phyloP scores from a whole-genome alignment of 2,329 filamentous ascomycete genomes.

The Capronia epimyces region DNA sequence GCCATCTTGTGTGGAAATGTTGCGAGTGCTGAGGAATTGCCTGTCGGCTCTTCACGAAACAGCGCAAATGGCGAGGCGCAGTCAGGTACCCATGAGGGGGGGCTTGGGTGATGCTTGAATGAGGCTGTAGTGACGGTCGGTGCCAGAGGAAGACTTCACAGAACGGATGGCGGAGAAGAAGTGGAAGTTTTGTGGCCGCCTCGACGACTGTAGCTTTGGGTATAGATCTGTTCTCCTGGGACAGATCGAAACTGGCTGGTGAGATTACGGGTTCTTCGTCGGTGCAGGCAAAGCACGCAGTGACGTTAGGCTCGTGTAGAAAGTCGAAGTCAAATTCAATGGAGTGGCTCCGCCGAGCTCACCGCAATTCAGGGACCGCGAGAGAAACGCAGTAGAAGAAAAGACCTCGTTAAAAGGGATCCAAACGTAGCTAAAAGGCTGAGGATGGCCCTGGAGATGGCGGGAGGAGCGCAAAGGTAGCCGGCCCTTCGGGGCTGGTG shows the following conservation, averaged over 20 bases:
- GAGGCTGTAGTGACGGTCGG: not conserved
- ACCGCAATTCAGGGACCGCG: too few relatives aligned
- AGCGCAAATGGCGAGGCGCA: not conserved
- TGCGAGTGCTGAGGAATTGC: not conserved
- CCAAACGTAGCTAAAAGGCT: too few relatives aligned
- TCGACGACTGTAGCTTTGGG: too few relatives aligned
- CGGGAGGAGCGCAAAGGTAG: conserved; percentile 2
- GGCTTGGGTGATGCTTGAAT: not conserved
- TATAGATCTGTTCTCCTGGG: too few relatives aligned
- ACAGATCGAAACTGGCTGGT: too few relatives aligned
- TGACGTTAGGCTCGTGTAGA: too few relatives aligned
- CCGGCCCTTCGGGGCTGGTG: conserved; percentile 17
- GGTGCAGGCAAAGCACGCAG: too few relatives aligned
- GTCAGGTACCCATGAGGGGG: conserved; percentile 13
- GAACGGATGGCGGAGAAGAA: not conserved
- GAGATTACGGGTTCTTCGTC: too few relatives aligned
- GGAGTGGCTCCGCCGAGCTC: too few relatives aligned
- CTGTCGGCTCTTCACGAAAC: not conserved
- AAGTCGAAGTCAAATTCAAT: too few relatives aligned
- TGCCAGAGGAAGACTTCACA: not conserved
- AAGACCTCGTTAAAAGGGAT: too few relatives aligned
- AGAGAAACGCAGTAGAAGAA: too few relatives aligned
- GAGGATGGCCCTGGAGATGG: not conserved
- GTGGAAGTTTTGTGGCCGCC: not conserved
- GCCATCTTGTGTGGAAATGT: conserved; percentile 1